These are phyloP conservation scores for Beta vulgaris DNA, from an alignment of 148 eudicot genomes.

Conservation along the genomic window DNA sequence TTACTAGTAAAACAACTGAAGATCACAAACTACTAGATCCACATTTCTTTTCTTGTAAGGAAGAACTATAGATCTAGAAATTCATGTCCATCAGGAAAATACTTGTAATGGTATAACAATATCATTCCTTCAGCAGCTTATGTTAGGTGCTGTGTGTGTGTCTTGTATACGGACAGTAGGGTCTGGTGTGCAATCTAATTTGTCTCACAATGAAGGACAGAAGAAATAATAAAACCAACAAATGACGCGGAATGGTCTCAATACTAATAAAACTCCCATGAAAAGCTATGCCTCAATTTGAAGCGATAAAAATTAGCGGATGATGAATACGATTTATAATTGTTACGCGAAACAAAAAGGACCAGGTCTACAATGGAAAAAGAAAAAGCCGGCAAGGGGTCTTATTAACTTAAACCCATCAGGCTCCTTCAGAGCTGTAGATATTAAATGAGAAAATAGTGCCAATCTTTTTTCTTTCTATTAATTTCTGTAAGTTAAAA, in stretches of 20 bases:
- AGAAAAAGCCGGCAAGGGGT: background rate
- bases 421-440: background rate
- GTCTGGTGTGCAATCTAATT: background rate
- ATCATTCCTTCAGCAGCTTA: background rate
- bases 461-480: too few species aligned
- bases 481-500: too few species aligned
- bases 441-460: background rate
- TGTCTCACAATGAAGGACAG: background rate
- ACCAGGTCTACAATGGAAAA: background rate
- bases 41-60: too few species aligned
- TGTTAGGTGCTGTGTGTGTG: background rate
- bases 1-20: too few species aligned
- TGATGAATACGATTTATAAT: background rate
- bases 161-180: background rate
- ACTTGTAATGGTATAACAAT: too few species aligned
- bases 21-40: too few species aligned
- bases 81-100: too few species aligned
- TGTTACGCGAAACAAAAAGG: background rate
- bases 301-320: background rate
- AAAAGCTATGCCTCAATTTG: background rate
- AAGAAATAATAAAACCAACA: background rate
- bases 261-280: background rate
- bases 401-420: background rate
- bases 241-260: background rate
- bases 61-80: too few species aligned